A percentile compares a stretch with the other conserved stretches of the same genome.
phyloP scores from a whole-genome alignment of 148 eudicot genomes.

The Rhododendron kiyosumense region DNA sequence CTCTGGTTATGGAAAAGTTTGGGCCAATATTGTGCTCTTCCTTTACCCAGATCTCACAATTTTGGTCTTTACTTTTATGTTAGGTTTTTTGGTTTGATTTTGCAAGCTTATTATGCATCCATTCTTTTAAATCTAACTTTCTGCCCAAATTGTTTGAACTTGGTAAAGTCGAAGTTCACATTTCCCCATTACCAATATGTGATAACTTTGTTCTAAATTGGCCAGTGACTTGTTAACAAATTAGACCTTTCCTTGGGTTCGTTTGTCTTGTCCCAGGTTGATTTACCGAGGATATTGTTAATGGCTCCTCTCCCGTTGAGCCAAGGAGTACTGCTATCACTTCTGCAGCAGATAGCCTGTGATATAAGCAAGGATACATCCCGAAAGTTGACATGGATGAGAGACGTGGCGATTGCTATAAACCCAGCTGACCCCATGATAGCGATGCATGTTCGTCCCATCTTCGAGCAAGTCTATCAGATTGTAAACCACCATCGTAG shows the following conservation, averaged over 20 bases:
- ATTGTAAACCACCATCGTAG: constrained; percentile 72
- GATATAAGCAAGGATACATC: constrained; percentile 61
- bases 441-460: constrained; percentile 69
- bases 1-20: not conserved
- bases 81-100: not conserved
- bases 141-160: not conserved
- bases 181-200: not conserved
- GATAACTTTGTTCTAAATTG: not conserved
- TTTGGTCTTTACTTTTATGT: not conserved
- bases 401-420: constrained; percentile 69
- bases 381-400: constrained; percentile 75
- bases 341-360: constrained; percentile 91
- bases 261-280: constrained; percentile 47
- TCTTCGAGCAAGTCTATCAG: constrained; percentile 91
- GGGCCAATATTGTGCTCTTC: not conserved
- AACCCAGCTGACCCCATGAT: constrained; percentile 78
- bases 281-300: constrained; percentile 52
- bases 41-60: not conserved
- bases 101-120: not conserved
- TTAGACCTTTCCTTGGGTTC: not conserved
- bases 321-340: constrained; percentile 92
- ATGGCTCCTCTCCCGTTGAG: constrained; percentile 62
- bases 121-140: not conserved
- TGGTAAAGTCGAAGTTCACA: not conserved
- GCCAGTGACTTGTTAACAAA: not conserved